Evolutionary conservation across 306 rosid species (phyloP), one percentile per base, ranked within the genome.

Genomic region (Quercus suber): DNA sequence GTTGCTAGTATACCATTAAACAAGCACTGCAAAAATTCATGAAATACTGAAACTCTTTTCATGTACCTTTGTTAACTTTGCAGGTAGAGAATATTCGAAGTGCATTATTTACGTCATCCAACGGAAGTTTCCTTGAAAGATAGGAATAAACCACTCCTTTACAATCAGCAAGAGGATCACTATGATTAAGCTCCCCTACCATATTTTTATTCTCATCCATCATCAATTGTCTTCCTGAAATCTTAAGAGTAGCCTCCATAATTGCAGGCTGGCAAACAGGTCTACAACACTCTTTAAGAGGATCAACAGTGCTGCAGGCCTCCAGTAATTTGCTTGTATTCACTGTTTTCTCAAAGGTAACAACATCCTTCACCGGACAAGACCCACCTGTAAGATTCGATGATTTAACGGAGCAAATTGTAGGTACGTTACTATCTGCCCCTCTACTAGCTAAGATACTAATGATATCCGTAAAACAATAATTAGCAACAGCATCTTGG

Each of bases 201-300:
- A 84, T 35, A 78, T 90, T 84, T 82, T 82, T 90, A 65, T 88
- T 83, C 63, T 91, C 89, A 80, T 84, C 81, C 49, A 77, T 35
- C 76, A 72, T 86, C 83, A 82, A 77, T 69, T 90, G 94, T 58
- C 85, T 79, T 73, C 94, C 98, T 9, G 98, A 88, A 59, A 96
- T 90, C 88, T 90, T 83, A 69, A 93, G 92, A 27, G 98, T 93
- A 45, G 98, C 99, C 23, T 91, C 99, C 94, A 84, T 87, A 82
- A 93, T 87, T 76, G 96, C 99, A 79, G 88, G 96, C 87, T 90
- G 97, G 83, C 97, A 96, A 84, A 91, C 71, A 55, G 98, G 98
- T 74, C 98, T 90, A 83, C 99, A 96, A 78, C 98, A 96, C 88
- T 96, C 99, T 87, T 93, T 96, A 71, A 96, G 94, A 57, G 94